phyloP scores from a whole-genome alignment of 306 rosid genomes.

The Malus sieversii region DNA sequence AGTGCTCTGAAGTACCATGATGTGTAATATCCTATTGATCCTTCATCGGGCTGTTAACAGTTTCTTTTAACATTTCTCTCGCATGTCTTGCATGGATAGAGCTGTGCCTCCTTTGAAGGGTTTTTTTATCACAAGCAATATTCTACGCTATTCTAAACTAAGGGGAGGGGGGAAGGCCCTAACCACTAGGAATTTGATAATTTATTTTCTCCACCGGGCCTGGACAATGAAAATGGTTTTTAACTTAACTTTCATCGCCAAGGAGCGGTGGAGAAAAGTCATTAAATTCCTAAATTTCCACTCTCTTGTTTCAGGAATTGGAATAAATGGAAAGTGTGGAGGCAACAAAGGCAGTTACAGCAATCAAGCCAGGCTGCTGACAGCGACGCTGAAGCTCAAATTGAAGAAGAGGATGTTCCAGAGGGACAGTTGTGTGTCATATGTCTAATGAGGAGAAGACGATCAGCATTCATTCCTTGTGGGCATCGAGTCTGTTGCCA shows the following conservation, averaged over 20 bases:
- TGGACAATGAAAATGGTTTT: background rate
- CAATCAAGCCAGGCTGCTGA: constrained; percentile 26
- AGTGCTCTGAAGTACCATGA: background rate
- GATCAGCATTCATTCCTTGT: constrained; percentile 80
- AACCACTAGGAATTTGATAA: too few relatives aligned
- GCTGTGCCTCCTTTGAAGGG: too few relatives aligned
- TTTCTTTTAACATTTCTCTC: background rate
- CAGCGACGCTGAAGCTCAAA: constrained; percentile 21
- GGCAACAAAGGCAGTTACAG: constrained; percentile 45
- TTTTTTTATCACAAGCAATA: too few relatives aligned
- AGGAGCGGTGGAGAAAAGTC: background rate
- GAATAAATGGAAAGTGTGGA: constrained; percentile 74
- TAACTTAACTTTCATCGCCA: background rate
- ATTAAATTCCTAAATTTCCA: background rate
- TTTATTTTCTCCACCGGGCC: too few relatives aligned
- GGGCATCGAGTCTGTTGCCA: constrained; percentile 93
- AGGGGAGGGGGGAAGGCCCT: too few relatives aligned
- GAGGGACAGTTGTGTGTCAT: constrained; percentile 76
- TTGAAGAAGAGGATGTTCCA: constrained; percentile 32
- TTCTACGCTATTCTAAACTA: too few relatives aligned
- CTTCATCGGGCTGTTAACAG: background rate
- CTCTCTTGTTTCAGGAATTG: constrained; percentile 52
- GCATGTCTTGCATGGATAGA: background rate
- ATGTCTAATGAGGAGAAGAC: constrained; percentile 80
- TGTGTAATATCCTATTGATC: background rate